A percentile compares a stretch with the other conserved stretches of the same genome.
phyloP scores from a whole-genome alignment of 2,329 filamentous ascomycete species.

The Arthrinium puccinioides region DNA sequence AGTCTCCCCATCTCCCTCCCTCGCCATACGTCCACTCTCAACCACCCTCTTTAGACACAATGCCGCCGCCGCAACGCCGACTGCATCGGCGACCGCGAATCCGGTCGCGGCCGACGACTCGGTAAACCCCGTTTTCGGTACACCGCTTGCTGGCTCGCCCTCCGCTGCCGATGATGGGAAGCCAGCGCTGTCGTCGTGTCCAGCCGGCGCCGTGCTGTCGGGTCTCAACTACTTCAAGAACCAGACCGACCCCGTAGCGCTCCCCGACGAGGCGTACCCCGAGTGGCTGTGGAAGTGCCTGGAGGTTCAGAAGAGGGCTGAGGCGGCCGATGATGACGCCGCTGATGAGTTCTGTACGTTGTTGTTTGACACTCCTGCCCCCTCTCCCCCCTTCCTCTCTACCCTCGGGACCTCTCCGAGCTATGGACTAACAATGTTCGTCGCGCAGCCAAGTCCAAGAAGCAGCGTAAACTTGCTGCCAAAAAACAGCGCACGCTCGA shows the following conservation, averaged over 20 bases:
- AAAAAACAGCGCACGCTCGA: constrained; percentile 53
- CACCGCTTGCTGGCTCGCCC: constrained; percentile 16
- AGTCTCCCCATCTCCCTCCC: constrained; percentile 5
- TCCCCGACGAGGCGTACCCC: constrained; percentile 70
- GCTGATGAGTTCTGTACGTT: constrained; percentile 76
- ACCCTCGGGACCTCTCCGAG: too few relatives aligned
- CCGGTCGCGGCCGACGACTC: constrained; percentile 13
- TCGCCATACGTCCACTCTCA: constrained; percentile 4
- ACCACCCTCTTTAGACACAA: constrained; percentile 9
- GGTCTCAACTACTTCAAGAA: constrained; percentile 76
- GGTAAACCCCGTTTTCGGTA: constrained; percentile 15
- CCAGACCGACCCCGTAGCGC: constrained; percentile 63
- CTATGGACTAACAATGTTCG: not conserved
- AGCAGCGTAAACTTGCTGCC: constrained; percentile 64
- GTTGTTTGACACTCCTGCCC: not conserved
- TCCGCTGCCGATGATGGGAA: constrained; percentile 21
- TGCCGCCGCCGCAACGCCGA: constrained; percentile 5
- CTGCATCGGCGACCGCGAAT: constrained; percentile 21
- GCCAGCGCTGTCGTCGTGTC: constrained; percentile 42
- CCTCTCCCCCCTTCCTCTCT: too few relatives aligned
- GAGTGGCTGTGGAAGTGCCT: constrained; percentile 73
- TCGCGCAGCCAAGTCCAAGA: constrained; percentile 70
- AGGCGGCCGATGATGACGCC: constrained; percentile 42
- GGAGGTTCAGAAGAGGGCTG: constrained; percentile 49
- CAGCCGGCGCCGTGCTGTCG: constrained; percentile 61